Percentiles rank a stretch among this genome's conserved stretches.
phyloP scores from a whole-genome alignment of 129 eudicot species.

The Flaveria linearis region DNA sequence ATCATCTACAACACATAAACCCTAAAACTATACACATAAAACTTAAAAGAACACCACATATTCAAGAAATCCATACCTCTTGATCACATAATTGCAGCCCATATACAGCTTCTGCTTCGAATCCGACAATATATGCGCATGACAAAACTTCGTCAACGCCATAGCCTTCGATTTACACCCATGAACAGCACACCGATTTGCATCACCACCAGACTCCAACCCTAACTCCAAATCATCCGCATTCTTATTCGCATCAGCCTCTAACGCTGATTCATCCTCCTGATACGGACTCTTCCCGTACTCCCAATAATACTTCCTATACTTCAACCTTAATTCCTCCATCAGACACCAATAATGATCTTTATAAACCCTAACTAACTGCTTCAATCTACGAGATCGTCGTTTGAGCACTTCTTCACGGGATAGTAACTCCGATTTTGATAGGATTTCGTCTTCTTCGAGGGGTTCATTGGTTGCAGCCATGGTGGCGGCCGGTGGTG shows the following conservation, averaged over 20 bases:
- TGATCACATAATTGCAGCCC: constrained; percentile 52
- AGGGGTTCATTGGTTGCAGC: constrained; percentile 21
- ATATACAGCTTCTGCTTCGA: constrained; percentile 65
- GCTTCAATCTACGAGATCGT: constrained; percentile 48
- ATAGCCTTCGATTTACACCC: constrained; percentile 59
- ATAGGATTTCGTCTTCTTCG: constrained; percentile 47
- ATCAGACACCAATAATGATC: constrained; percentile 70
- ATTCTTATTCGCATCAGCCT: constrained; percentile 21
- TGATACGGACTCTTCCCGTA: constrained; percentile 68
- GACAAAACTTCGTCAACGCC: constrained; percentile 72
- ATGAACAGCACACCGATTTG: constrained; percentile 44
- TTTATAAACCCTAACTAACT: constrained; percentile 50
- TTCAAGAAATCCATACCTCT: constrained; percentile 38
- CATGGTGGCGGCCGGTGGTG: constrained; percentile 30
- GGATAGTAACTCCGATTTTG: constrained; percentile 55
- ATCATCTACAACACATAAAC: background rate
- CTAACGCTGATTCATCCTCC: constrained; percentile 32
- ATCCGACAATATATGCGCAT: constrained; percentile 61
- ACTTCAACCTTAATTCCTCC: constrained; percentile 63
- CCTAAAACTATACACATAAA: background rate
- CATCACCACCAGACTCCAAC: constrained; percentile 7
- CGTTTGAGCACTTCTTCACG: constrained; percentile 64
- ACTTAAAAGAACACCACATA: background rate
- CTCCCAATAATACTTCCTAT: constrained; percentile 66
- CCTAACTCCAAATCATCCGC: constrained; percentile 21